phyloP scores from a whole-genome alignment of 1,284 basidiomycete species.

The Puccinia triticina region DNA sequence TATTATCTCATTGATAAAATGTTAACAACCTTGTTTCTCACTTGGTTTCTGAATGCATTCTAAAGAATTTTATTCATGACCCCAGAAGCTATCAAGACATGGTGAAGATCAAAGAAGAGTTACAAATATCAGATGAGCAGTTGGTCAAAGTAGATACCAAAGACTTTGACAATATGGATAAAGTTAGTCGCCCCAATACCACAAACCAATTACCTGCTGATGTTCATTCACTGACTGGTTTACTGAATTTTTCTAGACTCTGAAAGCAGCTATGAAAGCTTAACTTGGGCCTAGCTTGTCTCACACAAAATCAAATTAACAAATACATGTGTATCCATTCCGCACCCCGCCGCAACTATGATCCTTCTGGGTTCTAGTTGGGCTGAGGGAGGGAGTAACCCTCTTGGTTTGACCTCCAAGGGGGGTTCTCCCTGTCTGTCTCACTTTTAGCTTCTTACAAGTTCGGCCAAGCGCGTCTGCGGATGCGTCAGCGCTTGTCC shows the following conservation, averaged over 20 bases:
- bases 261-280: constrained; percentile 48
- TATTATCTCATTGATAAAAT: background rate
- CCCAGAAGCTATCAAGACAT: constrained; percentile 80
- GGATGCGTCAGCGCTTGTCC: too few relatives aligned
- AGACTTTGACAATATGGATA: constrained; percentile 86
- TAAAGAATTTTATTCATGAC: constrained; percentile 83
- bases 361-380: too few relatives aligned
- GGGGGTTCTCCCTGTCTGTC: too few relatives aligned
- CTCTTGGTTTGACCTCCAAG: too few relatives aligned
- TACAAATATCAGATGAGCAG: constrained; percentile 73
- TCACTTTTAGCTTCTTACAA: too few relatives aligned
- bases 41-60: background rate
- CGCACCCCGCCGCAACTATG: too few relatives aligned
- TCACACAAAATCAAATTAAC: background rate
- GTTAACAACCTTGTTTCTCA: background rate
- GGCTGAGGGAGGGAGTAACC: too few relatives aligned
- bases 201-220: background rate
- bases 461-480: too few relatives aligned
- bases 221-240: background rate
- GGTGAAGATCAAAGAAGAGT: constrained; percentile 75
- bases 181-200: constrained; percentile 58
- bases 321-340: too few relatives aligned
- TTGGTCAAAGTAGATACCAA: constrained; percentile 51
- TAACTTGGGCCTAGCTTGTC: background rate
- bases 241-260: constrained; percentile 7